Evolutionary conservation across 2,329 filamentous ascomycete genomes (phyloP), one percentile per base, ranked within the genome.

Genomic region (Scedosporium minutisporum): DNA sequence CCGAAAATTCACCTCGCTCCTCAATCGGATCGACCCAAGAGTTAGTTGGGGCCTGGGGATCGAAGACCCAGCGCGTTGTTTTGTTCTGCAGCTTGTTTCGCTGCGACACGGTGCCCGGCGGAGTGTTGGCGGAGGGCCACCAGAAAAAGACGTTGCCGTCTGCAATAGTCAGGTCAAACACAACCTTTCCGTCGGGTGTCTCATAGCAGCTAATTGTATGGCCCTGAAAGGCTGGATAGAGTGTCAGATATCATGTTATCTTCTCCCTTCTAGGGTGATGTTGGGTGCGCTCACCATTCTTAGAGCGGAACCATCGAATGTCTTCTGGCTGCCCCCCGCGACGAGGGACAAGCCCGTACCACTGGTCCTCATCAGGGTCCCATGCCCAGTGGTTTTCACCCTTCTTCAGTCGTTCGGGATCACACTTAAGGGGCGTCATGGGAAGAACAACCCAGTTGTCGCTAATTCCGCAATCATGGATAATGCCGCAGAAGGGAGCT

Each of bases 151-250:
- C 76, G 65, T 77, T 78, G 60, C 75, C 76, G 64, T 77, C 72
- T 1, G 75, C 75, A 0, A 77, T 72, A 0, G 75, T 78, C 18
- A 79, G 70, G 67, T 79, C 77, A 57, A 76, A 73, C 6, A 78
- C 73, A 14, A 81, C 71, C 38, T 80, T 71, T 1, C 78, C 78
- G 5, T 77, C 72, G 1, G 74, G 73, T 55, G 77, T 76, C 66
- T 81, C 78, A 66, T 79, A 81, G 65, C 76, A 78, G 9, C 78
- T 76, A 1, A 76, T 77, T 16, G 79, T 72, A 62, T 81, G 78
- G 4, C 78, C 77, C 58, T 79, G 77, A 66, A 80, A 80, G 0
- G 68, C 77, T 76, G 44, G 10, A 23, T 38, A 4, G 3, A 7
- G 10, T 29, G 23, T 51, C 57, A 44, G 53, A 44, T 10, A n/a